These are phyloP conservation scores for Zopfia rhizophila DNA, from an alignment of 2,329 filamentous ascomycete genomes.

Conservation along the genomic window DNA sequence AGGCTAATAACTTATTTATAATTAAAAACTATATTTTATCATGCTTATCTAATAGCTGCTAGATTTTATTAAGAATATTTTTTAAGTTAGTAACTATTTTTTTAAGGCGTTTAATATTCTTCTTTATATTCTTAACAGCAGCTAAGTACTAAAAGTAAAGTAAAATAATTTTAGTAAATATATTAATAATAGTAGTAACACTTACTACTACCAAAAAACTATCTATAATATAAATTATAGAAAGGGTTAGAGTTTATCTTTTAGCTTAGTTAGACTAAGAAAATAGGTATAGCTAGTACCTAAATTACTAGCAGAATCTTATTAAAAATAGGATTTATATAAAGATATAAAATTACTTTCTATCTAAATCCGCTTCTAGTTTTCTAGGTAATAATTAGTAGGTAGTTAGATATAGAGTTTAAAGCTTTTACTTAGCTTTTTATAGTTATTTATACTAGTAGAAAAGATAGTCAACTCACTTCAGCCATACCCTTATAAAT, in stretches of 20 bases:
- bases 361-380: no score
- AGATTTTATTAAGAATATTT: conserved; percentile 26
- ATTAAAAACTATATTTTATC: conserved; percentile 29
- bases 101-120: conserved; percentile 40
- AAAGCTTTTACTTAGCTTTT: no score
- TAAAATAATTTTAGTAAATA: conserved; percentile 42
- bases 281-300: conserved; percentile 28
- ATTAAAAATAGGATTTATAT: no score
- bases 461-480: no score
- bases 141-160: conserved; percentile 45
- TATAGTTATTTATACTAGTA: no score
- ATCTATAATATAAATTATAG: conserved; percentile 28
- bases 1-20: conserved; percentile 32
- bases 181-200: conserved; percentile 45
- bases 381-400: no score
- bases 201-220: conserved; percentile 40
- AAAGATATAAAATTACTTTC: no score
- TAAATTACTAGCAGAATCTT: no score
- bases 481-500: no score
- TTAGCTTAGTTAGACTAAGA: conserved; percentile 3
- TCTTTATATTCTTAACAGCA: conserved; percentile 39
- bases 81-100: conserved; percentile 31
- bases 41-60: conserved; percentile 31
- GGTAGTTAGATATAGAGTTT: no score
- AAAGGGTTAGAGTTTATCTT: conserved; percentile 2